phyloP scores from a whole-genome alignment of 148 eudicot species.

The Cornus suecica region DNA sequence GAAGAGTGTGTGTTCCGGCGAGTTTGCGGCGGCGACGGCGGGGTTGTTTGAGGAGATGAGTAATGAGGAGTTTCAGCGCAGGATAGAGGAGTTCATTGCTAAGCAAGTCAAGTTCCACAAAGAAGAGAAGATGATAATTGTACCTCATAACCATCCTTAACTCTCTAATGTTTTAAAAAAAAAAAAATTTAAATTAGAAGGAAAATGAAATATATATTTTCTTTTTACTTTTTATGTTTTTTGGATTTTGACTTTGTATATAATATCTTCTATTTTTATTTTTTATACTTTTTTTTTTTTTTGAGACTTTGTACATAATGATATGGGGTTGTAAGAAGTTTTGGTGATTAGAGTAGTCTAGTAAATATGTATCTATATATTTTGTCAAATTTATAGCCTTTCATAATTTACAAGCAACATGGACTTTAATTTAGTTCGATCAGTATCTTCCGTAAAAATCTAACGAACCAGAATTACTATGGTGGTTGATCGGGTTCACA shows the following conservation, averaged over 20 bases:
- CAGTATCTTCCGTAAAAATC: too few species aligned
- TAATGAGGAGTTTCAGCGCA: slow-evolving; percentile 67
- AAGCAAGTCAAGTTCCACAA: slow-evolving; percentile 72
- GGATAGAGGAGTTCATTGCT: slow-evolving; percentile 72
- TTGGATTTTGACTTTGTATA: neutral
- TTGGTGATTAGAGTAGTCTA: neutral
- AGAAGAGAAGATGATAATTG: slow-evolving; percentile 61
- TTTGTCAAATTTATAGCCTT: too few species aligned
- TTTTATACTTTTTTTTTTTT: too few species aligned
- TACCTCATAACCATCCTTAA: slow-evolving; percentile 9
- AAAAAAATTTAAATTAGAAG: too few species aligned
- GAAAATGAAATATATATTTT: too few species aligned
- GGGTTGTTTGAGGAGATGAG: slow-evolving; percentile 43
- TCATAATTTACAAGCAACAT: too few species aligned
- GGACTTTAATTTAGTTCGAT: too few species aligned
- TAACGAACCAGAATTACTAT: too few species aligned
- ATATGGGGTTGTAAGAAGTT: neutral
- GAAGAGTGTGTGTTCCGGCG: slow-evolving; percentile 21
- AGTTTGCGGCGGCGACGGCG: slow-evolving; percentile 15
- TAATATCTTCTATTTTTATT: too few species aligned
- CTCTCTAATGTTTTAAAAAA: neutral
- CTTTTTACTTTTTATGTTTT: neutral
- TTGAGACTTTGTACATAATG: too few species aligned
- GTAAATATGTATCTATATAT: too few species aligned
- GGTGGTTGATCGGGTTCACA: too few species aligned